Conservation (phyloP, 805 yeast species). For the Saturnispora hagleri region DNA sequence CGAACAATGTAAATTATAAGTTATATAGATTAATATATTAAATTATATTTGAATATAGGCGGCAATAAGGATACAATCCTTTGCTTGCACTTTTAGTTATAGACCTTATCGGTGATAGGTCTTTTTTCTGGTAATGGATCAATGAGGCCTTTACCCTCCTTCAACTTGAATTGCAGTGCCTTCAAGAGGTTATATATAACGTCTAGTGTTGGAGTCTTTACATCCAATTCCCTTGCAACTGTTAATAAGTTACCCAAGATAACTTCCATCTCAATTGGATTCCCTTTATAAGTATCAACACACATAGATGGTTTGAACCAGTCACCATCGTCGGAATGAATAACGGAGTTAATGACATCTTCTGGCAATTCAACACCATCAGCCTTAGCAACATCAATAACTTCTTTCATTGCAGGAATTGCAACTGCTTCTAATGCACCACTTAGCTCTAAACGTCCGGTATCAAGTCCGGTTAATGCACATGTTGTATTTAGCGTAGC, state of each 20-base stretch:
- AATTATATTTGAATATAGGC: not conserved
- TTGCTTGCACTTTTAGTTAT: not conserved
- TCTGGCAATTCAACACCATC: constrained; percentile 51
- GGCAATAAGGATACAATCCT: too few relatives aligned
- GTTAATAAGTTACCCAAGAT: constrained; percentile 58
- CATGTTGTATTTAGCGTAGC: constrained; percentile 57
- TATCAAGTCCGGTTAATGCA: constrained; percentile 50
- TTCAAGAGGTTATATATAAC: constrained; percentile 50
- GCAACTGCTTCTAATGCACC: constrained; percentile 36
- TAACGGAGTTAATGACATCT: constrained; percentile 38
- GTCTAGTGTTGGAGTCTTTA: constrained; percentile 50
- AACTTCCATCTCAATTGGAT: constrained; percentile 63
- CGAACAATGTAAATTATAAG: constrained; percentile 6
- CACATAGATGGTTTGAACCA: constrained; percentile 67
- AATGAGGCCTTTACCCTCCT: constrained; percentile 45
- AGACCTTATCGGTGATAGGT: constrained; percentile 22
- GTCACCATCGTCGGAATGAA: constrained; percentile 49
- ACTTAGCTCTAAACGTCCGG: constrained; percentile 40
- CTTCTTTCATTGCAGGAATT: constrained; percentile 61
- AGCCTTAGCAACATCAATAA: constrained; percentile 55
- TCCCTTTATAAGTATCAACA: constrained; percentile 56
- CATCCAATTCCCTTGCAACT: constrained; percentile 38
- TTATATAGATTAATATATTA: not conserved
- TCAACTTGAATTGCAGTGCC: constrained; percentile 51
- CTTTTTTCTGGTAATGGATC: constrained; percentile 39